Base-by-base conservation (phyloP, 75 land plant genomes). In the Picea glauca region DNA sequence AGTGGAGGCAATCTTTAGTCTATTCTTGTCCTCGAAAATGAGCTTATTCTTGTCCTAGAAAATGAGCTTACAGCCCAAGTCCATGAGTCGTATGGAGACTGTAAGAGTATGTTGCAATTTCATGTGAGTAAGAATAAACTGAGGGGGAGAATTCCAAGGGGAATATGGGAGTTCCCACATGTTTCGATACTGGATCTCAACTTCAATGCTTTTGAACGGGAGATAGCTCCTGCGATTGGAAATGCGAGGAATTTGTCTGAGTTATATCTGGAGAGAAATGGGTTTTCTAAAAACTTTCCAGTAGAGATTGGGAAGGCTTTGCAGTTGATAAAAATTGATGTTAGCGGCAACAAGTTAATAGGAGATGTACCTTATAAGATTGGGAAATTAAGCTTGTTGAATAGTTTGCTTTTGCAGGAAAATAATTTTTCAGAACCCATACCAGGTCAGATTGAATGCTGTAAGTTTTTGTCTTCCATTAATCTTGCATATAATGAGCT, bases 71-170 rank as follows among this genome's bases (percentile, higher is more conserved):
- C 67, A 1, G 88, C 86, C 9, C 65, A 82, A 15, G 77, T 86
- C 8, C 88, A 86, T 1, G 87, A 80, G 17, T 50, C 75, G 7
- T 50, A 78, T n/a, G 82, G 82, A 15, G 31, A 62, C 60, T 86
- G 88, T 76, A 61, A 70, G 23, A 73, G 70, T 43, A 40, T 86
- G 21, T 13, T 60, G 2, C 70, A 78, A 15, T 23, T 86, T 21
- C 76, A 79, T 15, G 80, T 80, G 11, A 64, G 63, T 30, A 59
- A 63, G 12, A 84, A 86, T 30, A 80, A 9, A 30, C 83, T 96
- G 57, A 79, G 72, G 26, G 99, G 99, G 1, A 23, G 80, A 11
- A 76, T 96, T n/a, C 97, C 99, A 0, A 79, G 63, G 60, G 85
- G 84, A 4, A 61, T 93, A 11, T 66, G 91, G 33, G 80, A 80